A percentile compares a stretch with the other conserved stretches of the same genome.
These are phyloP conservation scores for Malbranchea zuffiana DNA, from an alignment of 2,329 filamentous ascomycete species.

Conservation along the genomic window DNA sequence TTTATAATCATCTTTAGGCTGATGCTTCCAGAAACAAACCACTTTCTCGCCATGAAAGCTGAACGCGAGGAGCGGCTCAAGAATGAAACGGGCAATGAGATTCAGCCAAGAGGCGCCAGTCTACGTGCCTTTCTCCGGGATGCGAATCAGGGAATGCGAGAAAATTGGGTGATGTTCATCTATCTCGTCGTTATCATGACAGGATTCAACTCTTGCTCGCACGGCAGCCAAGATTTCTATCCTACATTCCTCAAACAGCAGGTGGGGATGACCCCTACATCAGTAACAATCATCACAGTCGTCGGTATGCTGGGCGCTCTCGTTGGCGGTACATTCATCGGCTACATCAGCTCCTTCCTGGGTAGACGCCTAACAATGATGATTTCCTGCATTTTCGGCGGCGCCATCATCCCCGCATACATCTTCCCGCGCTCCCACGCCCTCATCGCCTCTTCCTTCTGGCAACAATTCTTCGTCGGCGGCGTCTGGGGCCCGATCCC, in stretches of 20 bases:
- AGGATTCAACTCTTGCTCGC: conserved; percentile 73
- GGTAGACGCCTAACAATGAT: conserved; percentile 61
- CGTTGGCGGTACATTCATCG: conserved; percentile 54
- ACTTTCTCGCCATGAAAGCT: conserved; percentile 44
- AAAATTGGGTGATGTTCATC: conserved; percentile 43
- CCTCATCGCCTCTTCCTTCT: conserved; percentile 72
- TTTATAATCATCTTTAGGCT: conserved; percentile 71
- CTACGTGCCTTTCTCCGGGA: conserved; percentile 10
- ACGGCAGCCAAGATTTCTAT: conserved; percentile 59
- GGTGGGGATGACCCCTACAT: conserved; percentile 44
- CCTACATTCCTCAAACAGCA: conserved; percentile 50
- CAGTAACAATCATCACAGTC: conserved; percentile 59
- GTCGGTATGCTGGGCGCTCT: conserved; percentile 63
- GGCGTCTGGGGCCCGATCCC: conserved; percentile 68
- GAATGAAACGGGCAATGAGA: not conserved
- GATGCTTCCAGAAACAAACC: conserved; percentile 65
- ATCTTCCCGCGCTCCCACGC: conserved; percentile 52
- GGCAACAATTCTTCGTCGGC: conserved; percentile 69
- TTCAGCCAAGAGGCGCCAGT: conserved; percentile 18
- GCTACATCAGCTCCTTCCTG: conserved; percentile 58
- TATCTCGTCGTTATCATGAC: conserved; percentile 83
- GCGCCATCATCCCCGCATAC: conserved; percentile 74
- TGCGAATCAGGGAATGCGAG: conserved; percentile 3
- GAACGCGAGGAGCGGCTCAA: conserved; percentile 6
- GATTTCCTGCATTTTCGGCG: conserved; percentile 52